Evolutionary conservation across 192 early-diverging fungal genomes (phyloP).

Genomic region (Thamnidium elegans): DNA sequence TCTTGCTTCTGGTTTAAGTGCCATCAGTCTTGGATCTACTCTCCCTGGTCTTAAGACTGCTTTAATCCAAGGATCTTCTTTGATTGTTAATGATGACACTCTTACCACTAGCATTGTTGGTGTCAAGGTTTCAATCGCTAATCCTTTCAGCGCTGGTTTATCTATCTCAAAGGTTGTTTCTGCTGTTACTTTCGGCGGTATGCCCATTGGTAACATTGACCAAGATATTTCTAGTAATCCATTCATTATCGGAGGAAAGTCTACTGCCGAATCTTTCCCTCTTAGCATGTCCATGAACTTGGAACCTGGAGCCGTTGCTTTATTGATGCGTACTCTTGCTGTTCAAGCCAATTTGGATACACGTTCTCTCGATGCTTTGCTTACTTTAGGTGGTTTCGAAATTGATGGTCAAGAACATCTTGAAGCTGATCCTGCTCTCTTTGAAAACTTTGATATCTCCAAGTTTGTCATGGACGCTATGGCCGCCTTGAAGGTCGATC

Average conservation of each 20-base stretch:
- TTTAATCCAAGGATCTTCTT: slow-evolving; percentile 39
- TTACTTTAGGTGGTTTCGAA: slow-evolving; percentile 40
- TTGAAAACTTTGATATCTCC: slow-evolving; percentile 46
- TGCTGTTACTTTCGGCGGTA: slow-evolving; percentile 41
- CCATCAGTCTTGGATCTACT: slow-evolving; percentile 39
- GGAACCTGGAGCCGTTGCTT: slow-evolving; percentile 44
- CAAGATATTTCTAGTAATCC: slow-evolving; percentile 43
- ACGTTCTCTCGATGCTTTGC: slow-evolving; percentile 43
- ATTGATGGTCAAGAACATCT: slow-evolving; percentile 34
- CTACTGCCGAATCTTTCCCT: slow-evolving; percentile 33
- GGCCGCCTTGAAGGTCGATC: slow-evolving; percentile 47
- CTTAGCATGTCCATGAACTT: slow-evolving; percentile 50
- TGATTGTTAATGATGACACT: slow-evolving; percentile 45
- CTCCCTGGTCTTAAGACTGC: slow-evolving; percentile 48
- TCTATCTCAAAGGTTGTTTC: slow-evolving; percentile 48
- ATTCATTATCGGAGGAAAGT: slow-evolving; percentile 40
- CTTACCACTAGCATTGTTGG: slow-evolving; percentile 41
- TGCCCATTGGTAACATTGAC: slow-evolving; percentile 44
- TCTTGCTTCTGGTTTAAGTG: slow-evolving; percentile 42
- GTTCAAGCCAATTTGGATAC: slow-evolving; percentile 42
- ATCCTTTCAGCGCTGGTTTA: slow-evolving; percentile 54
- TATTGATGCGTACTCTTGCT: slow-evolving; percentile 46
- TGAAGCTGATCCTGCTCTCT: slow-evolving; percentile 24
- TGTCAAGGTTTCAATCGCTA: slow-evolving; percentile 46
- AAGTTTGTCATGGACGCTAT: slow-evolving; percentile 47